phyloP scores from a whole-genome alignment of 192 early-diverging fungal species.

The Borealophlyctis nickersoniae region DNA sequence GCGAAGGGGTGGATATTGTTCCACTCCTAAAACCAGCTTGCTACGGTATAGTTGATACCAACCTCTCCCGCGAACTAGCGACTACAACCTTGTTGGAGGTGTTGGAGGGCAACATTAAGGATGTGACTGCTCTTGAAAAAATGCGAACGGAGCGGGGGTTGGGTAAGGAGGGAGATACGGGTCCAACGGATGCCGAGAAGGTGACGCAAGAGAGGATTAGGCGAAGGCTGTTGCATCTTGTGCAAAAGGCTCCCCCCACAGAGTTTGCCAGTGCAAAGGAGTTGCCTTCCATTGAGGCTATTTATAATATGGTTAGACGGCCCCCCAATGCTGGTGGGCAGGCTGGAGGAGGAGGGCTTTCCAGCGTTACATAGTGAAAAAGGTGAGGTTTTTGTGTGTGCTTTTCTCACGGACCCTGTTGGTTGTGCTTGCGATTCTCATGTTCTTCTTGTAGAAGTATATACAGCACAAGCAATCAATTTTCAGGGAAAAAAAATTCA shows the following conservation, averaged over 20 bases:
- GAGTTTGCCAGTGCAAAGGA: slow-evolving; percentile 22
- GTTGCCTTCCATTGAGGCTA: slow-evolving; percentile 8
- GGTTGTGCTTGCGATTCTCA: too few species aligned
- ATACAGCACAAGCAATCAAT: too few species aligned
- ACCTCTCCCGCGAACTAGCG: slow-evolving; percentile 15
- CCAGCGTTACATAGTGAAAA: too few species aligned
- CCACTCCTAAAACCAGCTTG: slow-evolving; percentile 18
- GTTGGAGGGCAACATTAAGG: slow-evolving; percentile 14
- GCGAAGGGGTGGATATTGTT: slow-evolving; percentile 20
- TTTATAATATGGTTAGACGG: too few species aligned
- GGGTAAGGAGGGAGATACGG: not conserved
- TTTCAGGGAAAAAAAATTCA: too few species aligned
- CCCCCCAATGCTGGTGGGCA: too few species aligned
- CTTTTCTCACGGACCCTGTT: too few species aligned
- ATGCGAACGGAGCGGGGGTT: not conserved
- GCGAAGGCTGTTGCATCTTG: slow-evolving; percentile 25
- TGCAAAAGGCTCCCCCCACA: slow-evolving; percentile 21
- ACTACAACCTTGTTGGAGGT: slow-evolving; percentile 1
- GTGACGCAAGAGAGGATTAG: slow-evolving; percentile 18
- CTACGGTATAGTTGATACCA: slow-evolving; percentile 15
- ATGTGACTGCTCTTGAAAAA: slow-evolving; percentile 5
- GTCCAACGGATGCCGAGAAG: slow-evolving; percentile 13
- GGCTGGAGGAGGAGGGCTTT: too few species aligned
- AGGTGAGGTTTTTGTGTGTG: too few species aligned
- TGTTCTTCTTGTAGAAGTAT: too few species aligned